Evolutionary conservation across 768 basidiomycete species (phyloP).

Genomic region (Xerocomellus chrysenteron): DNA sequence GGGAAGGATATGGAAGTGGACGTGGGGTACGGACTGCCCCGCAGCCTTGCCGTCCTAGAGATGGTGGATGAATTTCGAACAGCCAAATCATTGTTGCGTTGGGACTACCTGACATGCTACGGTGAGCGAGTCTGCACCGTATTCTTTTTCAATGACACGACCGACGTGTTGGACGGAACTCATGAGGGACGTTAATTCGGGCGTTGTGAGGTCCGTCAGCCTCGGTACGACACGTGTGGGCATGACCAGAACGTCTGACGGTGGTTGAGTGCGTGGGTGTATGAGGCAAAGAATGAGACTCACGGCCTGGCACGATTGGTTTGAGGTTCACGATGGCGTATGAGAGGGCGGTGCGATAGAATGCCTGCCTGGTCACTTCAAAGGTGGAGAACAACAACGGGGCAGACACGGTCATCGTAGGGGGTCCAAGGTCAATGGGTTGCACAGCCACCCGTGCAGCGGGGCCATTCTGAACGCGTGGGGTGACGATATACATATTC

Average conservation of each 20-base stretch:
- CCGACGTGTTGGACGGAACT: conserved; percentile 77
- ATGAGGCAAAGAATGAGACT: conserved; percentile 33
- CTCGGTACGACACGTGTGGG: conserved; percentile 56
- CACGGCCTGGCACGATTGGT: conserved; percentile 92
- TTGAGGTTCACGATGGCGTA: conserved; percentile 94
- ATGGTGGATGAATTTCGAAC: conserved; percentile 4
- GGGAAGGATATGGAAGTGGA: conserved; percentile 95
- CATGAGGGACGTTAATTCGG: conserved; percentile 82
- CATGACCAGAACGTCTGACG: conserved; percentile 60
- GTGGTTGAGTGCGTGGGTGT: conserved; percentile 1
- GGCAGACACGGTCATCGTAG: conserved; percentile 11
- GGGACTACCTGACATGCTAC: conserved; percentile 79
- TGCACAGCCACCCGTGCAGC: conserved; percentile 21
- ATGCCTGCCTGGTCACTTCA: conserved; percentile 74
- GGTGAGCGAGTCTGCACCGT: conserved; percentile 80
- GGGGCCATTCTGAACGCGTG: conserved; percentile 1
- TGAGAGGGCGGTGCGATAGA: conserved; percentile 66
- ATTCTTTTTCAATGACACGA: conserved; percentile 74
- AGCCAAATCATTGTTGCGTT: not conserved
- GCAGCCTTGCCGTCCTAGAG: conserved; percentile 82
- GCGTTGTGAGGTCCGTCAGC: conserved; percentile 52
- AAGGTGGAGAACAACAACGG: conserved; percentile 72
- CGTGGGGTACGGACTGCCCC: conserved; percentile 71
- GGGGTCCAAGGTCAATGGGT: not conserved
- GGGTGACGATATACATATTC: conserved; percentile 6